Percentiles rank a stretch among this genome's conserved stretches.
Conservation (phyloP, 805 yeast species). For the Candida yuanshanica region DNA sequence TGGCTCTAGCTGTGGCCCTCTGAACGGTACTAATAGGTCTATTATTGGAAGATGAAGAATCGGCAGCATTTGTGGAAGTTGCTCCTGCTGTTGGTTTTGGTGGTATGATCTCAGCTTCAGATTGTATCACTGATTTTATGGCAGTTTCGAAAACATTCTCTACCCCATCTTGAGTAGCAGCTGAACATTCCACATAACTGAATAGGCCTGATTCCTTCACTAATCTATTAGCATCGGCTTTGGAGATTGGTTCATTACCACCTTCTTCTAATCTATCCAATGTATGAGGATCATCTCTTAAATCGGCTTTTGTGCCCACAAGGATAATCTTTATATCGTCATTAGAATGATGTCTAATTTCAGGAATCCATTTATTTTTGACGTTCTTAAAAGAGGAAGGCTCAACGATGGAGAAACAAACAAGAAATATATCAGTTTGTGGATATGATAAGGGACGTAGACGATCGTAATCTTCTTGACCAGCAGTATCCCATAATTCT, state of each 20-base stretch:
- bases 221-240: slow-evolving; percentile 55
- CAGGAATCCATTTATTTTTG: slow-evolving; percentile 80
- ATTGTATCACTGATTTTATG: slow-evolving; percentile 54
- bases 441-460: slow-evolving; percentile 87
- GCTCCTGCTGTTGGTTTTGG: slow-evolving; percentile 2
- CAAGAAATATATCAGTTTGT: slow-evolving; percentile 81
- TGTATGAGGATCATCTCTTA: slow-evolving; percentile 77
- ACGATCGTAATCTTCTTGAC: slow-evolving; percentile 88
- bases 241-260: slow-evolving; percentile 55
- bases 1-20: neutral
- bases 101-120: slow-evolving; percentile 13
- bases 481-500: slow-evolving; percentile 95
- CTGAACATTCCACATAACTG: slow-evolving; percentile 81
- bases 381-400: slow-evolving; percentile 80
- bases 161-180: slow-evolving; percentile 83
- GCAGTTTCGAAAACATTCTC: slow-evolving; percentile 82
- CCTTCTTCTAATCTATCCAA: slow-evolving; percentile 55
- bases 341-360: slow-evolving; percentile 78
- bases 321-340: slow-evolving; percentile 61
- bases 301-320: slow-evolving; percentile 86
- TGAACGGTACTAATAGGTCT: neutral
- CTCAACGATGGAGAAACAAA: slow-evolving; percentile 80
- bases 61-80: neutral
- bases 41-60: neutral
- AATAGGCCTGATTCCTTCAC: slow-evolving; percentile 71